Evolutionary conservation across 148 eudicot genomes (phyloP), one percentile per base, ranked within the genome.

Genomic region (Bassia scoparia): DNA sequence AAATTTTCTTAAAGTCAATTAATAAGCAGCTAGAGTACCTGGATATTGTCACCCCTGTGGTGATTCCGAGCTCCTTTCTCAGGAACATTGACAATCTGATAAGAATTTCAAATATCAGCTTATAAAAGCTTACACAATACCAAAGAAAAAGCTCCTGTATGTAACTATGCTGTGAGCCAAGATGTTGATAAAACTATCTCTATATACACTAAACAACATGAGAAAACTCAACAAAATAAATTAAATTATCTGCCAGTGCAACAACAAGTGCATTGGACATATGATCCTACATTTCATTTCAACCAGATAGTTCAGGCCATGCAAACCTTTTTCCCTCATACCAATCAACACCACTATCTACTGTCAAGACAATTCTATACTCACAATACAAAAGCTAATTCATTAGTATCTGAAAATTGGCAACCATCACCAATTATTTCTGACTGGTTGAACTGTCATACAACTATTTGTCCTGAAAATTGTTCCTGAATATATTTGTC

Each of bases 1-100:
- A 16, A 61, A 61, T 60, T 58, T 58, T 24, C 13, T n/a, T 0
- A 16, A 27, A 29, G 10, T 61, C 21, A 30, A 17, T 1, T 29
- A 58, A 27, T n/a, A 58, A 68, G 52, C 31, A n/a, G 41, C 68
- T 13, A 24, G n/a, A 61, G 67, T 84, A 96, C 99, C n/a, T 96
- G 99, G 73, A 96, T 92, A 81, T 96, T 96, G 80, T 96, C 99
- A n/a, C n/a, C 99, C 84, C 99, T 88, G 43, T 97, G 99, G 84
- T 92, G 97, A 87, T 96, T 96, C 59, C 97, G 82, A 76, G 99
- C 99, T 69, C 99, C n/a, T 77, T 96, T 96, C 86, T 96, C 99
- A 20, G 99, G 99, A 43, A 96, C 99, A 80, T 92, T 96, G 53
- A 96, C 99, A 78, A 96, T 77, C 99, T 96, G 86, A 60, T 73